phyloP scores from a whole-genome alignment of 2,329 filamentous ascomycete genomes.

The Kalmusia sp. region DNA sequence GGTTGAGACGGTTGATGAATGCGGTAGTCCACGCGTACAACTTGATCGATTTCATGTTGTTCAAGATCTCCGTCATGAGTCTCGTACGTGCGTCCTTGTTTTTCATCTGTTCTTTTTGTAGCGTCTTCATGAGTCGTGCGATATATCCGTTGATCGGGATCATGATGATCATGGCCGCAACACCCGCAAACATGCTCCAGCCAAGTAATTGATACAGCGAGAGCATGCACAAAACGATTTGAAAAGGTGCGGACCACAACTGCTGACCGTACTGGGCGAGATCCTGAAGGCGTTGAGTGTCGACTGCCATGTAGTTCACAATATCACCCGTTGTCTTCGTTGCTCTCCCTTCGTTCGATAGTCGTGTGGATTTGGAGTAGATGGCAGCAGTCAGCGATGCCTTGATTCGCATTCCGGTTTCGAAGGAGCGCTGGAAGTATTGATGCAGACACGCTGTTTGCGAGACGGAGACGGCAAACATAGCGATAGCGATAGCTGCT shows the following conservation, averaged over 20 bases:
- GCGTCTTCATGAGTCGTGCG: constrained; percentile 87
- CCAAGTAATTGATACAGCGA: constrained; percentile 96
- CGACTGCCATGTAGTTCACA: constrained; percentile 99
- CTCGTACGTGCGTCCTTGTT: constrained; percentile 95
- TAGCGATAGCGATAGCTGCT: constrained; percentile 84
- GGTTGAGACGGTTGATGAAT: constrained; percentile 97
- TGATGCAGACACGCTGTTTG: constrained; percentile 95
- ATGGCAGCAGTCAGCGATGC: constrained; percentile 88
- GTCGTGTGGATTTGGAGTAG: constrained; percentile 85
- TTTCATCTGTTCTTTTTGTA: constrained; percentile 98
- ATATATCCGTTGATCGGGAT: constrained; percentile 94
- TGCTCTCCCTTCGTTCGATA: constrained; percentile 92
- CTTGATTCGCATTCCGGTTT: constrained; percentile 97
- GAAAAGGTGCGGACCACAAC: constrained; percentile 95
- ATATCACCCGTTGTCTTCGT: constrained; percentile 95
- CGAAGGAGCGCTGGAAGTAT: constrained; percentile 95
- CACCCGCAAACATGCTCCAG: constrained; percentile 92
- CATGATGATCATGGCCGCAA: constrained; percentile 96
- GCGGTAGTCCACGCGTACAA: constrained; percentile 96
- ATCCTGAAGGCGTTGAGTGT: constrained; percentile 93
- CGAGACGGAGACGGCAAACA: constrained; percentile 86
- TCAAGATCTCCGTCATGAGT: constrained; percentile 95
- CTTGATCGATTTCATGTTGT: constrained; percentile 99
- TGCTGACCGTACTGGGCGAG: constrained; percentile 95
- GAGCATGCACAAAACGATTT: constrained; percentile 93